Percentiles rank a stretch among this genome's conserved stretches.
Conservation (phyloP, 164 flowering plant genomes). For the Chloranthus sessilifolius region DNA sequence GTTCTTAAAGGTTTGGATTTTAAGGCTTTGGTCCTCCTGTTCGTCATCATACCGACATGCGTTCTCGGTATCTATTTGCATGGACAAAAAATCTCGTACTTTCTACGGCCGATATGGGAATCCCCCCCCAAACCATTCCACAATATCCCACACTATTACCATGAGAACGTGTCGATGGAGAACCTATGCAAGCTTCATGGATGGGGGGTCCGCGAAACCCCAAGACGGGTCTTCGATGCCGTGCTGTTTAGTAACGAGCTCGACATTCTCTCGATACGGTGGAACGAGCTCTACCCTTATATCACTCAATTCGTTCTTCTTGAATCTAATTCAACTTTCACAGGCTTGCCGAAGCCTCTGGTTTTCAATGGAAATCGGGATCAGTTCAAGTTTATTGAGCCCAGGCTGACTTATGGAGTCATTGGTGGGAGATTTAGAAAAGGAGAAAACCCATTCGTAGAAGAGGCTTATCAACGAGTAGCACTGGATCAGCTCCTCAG, state of each 20-base stretch:
- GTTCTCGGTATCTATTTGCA: slow-evolving; percentile 53
- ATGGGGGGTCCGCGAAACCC: slow-evolving; percentile 77
- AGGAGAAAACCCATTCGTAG: slow-evolving; percentile 87
- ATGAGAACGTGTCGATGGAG: slow-evolving; percentile 75
- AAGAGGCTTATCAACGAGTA: slow-evolving; percentile 85
- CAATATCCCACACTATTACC: slow-evolving; percentile 67
- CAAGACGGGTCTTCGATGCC: slow-evolving; percentile 83
- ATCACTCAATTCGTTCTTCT: slow-evolving; percentile 80
- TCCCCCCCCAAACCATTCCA: slow-evolving; percentile 80
- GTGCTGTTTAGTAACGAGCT: slow-evolving; percentile 81
- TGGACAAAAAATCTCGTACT: slow-evolving; percentile 74
- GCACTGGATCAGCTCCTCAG: slow-evolving; percentile 78
- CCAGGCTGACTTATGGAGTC: slow-evolving; percentile 67
- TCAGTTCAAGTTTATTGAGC: slow-evolving; percentile 55
- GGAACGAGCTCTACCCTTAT: slow-evolving; percentile 83
- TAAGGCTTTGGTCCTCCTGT: slow-evolving; percentile 39
- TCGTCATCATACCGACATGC: slow-evolving; percentile 46
- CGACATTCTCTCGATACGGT: slow-evolving; percentile 70
- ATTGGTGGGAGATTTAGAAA: slow-evolving; percentile 72
- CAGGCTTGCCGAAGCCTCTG: slow-evolving; percentile 62
- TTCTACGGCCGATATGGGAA: slow-evolving; percentile 87
- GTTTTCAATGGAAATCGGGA: slow-evolving; percentile 46
- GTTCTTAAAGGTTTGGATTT: slow-evolving; percentile 60
- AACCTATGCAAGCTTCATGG: slow-evolving; percentile 86
- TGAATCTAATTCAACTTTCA: slow-evolving; percentile 88